Evolutionary conservation across 2,329 filamentous ascomycete species (phyloP), one percentile per base, ranked within the genome.

Genomic region (Fusarium pilosicola): DNA sequence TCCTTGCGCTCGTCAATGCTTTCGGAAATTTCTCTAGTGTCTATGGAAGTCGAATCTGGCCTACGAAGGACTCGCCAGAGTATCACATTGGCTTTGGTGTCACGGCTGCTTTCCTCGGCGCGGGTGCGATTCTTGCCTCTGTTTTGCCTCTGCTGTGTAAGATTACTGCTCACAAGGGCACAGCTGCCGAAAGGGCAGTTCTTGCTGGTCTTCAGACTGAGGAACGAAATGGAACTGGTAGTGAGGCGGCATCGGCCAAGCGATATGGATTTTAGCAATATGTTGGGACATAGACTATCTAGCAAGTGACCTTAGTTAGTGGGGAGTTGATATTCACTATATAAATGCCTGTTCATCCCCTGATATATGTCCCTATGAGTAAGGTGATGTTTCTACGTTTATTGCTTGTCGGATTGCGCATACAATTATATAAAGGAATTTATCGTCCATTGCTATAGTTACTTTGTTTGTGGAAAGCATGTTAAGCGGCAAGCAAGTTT

Each of bases 321-420:
- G 11, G 13, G 48, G 17, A 32, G 32, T 34, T 20, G 7, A 18
- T 9, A 18, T 51, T 10, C 7, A 24, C 6, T 49, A 0, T 13
- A 24, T 3, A 24, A 51, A 3, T 24, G 7, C 7, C 7, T 3
- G 6, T 0, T 10, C 9, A 1, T 15, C 13, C 18, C 26, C 26
- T 48, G 5, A 7, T 3, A 22, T 15, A 9, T 15, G 26, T 11
- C 6, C 5, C 5, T 11, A 7, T 28, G 2, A 15, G 4, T n/a
- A 46, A 46, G 7, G 20, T 15, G 13, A 11, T 28, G 3, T 3
- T 22, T 17, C 9, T 28, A 9, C 14, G 18, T 15, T 28, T 22
- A 4, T 48, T 8, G 0, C 26, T 48, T 11, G 26, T 22, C 26
- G 1, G 4, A 14, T 22, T 22, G 4, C 7, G 32, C 0, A 34